These are phyloP conservation scores for Leccinum uliginosum DNA, from an alignment of 768 basidiomycete species.

Conservation along the genomic window DNA sequence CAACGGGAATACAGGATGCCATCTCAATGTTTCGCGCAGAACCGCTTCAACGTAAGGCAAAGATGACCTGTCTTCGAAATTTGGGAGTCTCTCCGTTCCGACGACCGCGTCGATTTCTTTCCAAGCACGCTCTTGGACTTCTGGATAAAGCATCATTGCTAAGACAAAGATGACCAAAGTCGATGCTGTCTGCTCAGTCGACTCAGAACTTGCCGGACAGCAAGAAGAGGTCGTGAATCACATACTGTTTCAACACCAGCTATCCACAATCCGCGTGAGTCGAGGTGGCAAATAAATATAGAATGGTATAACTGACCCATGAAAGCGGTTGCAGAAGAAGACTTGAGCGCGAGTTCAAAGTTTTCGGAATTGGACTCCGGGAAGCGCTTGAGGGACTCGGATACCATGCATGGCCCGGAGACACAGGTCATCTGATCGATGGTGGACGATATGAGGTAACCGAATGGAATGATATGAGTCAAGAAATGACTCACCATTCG, in stretches of 20 bases:
- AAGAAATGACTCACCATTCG: constrained; percentile 16
- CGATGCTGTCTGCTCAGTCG: constrained; percentile 27
- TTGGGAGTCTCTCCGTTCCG: constrained; percentile 26
- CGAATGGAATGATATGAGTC: neutral
- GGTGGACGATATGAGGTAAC: neutral
- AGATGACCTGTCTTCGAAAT: constrained; percentile 23
- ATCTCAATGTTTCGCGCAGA: constrained; percentile 33
- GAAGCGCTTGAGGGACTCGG: constrained; percentile 26
- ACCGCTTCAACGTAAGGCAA: constrained; percentile 32
- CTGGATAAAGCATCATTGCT: constrained; percentile 33
- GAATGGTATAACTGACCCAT: constrained; percentile 21
- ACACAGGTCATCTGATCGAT: constrained; percentile 14
- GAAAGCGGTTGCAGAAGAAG: constrained; percentile 30
- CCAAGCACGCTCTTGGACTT: constrained; percentile 32
- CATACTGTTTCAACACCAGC: constrained; percentile 31
- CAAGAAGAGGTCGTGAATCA: neutral
- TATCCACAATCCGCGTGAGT: constrained; percentile 9
- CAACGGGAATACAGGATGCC: constrained; percentile 32
- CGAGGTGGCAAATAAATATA: neutral
- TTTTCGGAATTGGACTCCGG: constrained; percentile 11
- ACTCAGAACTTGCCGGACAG: constrained; percentile 1
- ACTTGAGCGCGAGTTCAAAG: constrained; percentile 28
- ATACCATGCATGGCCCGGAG: constrained; percentile 28
- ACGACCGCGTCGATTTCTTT: constrained; percentile 31
- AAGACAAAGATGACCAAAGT: constrained; percentile 30